Evolutionary conservation across 768 basidiomycete species (phyloP).

Genomic region (Kwoniella sp.): DNA sequence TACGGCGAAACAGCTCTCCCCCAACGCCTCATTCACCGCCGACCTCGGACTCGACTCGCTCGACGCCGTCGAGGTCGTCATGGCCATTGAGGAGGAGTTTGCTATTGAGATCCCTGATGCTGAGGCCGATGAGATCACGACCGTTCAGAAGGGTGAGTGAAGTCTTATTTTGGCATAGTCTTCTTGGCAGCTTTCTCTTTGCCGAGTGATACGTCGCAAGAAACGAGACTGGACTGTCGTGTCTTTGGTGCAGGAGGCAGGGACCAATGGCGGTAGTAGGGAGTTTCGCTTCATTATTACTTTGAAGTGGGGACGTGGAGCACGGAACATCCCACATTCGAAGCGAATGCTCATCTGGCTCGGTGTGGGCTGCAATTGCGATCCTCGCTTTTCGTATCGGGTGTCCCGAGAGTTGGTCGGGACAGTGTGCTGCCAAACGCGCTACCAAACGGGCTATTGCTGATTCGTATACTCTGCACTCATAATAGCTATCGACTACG

Average conservation of each 20-base stretch:
- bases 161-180: neutral
- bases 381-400: too few relatives aligned
- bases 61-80: conserved; percentile 96
- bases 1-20: conserved; percentile 67
- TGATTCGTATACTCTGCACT: conserved; percentile 8
- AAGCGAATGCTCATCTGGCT: too few relatives aligned
- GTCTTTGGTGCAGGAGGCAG: too few relatives aligned
- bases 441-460: neutral
- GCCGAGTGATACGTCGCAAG: too few relatives aligned
- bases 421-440: too few relatives aligned
- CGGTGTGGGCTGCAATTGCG: too few relatives aligned
- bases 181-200: neutral
- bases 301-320: too few relatives aligned
- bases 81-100: conserved; percentile 99
- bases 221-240: too few relatives aligned
- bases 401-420: too few relatives aligned
- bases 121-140: conserved; percentile 92
- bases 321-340: too few relatives aligned
- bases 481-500: conserved; percentile 90
- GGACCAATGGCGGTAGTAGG: too few relatives aligned
- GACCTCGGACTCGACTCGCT: conserved; percentile 93
- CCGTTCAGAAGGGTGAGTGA: conserved; percentile 79
- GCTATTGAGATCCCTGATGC: conserved; percentile 95
- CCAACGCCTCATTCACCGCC: conserved; percentile 68
- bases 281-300: too few relatives aligned